Evolutionary conservation across 1,284 basidiomycete genomes (phyloP).

Genomic region (Tremellales sp.): DNA sequence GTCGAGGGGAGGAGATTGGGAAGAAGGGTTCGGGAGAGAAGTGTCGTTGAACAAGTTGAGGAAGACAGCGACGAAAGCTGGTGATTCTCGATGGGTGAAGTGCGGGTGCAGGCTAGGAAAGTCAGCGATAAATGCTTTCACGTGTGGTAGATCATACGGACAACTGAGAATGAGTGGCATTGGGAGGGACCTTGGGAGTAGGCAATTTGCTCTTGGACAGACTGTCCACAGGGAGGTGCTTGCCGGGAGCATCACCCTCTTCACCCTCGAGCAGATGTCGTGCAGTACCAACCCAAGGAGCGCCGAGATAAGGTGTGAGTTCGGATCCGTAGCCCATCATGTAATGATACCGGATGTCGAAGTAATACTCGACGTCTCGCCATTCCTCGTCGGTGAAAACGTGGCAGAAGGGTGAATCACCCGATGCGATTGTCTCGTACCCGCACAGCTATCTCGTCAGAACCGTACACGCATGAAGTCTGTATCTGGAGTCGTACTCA

Average conservation of each 20-base stretch:
- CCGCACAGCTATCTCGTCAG: constrained; percentile 40
- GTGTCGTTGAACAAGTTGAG: constrained; percentile 50
- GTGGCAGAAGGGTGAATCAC: constrained; percentile 43
- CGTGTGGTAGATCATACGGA: constrained; percentile 9
- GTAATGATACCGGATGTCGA: constrained; percentile 47
- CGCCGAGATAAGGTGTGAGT: constrained; percentile 47
- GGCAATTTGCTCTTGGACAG: constrained; percentile 20
- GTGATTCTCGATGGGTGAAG: constrained; percentile 52
- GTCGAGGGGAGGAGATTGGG: constrained; percentile 34
- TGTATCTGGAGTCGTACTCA: constrained; percentile 12
- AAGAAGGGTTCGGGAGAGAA: constrained; percentile 25
- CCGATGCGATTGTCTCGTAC: constrained; percentile 48
- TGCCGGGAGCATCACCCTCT: constrained; percentile 8
- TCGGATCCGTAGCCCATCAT: constrained; percentile 48
- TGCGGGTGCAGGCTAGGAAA: constrained; percentile 46
- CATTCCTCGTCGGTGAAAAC: constrained; percentile 47
- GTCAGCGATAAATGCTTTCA: constrained; percentile 6
- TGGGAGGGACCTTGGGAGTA: constrained; percentile 39
- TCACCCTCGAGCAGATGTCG: constrained; percentile 43
- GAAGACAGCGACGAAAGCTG: constrained; percentile 48
- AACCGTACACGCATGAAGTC: not conserved
- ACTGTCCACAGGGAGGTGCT: constrained; percentile 8
- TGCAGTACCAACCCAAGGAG: constrained; percentile 48
- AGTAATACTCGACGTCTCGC: constrained; percentile 47
- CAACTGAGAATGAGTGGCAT: constrained; percentile 43